Evolutionary conservation across 2,329 filamentous ascomycete species (phyloP).

Genomic region (Pseudopyrenochaeta lycopersici): DNA sequence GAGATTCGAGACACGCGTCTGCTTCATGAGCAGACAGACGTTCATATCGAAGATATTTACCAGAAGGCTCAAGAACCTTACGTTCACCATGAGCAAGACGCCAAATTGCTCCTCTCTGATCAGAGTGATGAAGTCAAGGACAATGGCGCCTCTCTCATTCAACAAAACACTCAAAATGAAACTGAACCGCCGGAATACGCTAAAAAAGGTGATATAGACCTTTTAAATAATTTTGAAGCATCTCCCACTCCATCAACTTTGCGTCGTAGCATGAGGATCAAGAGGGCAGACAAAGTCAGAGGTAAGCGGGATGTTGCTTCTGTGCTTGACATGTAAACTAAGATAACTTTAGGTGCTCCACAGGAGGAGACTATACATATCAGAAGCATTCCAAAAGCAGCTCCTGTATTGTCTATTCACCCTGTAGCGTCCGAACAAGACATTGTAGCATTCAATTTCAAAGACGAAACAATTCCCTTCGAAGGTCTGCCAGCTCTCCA

Average conservation of each 20-base stretch:
- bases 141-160: neutral
- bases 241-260: neutral
- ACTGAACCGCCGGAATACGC: neutral
- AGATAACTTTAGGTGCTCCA: neutral
- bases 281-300: neutral
- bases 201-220: neutral
- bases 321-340: neutral
- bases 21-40: too few relatives aligned
- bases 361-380: too few relatives aligned
- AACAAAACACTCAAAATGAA: neutral
- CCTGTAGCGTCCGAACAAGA: neutral
- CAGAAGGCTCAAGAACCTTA: too few relatives aligned
- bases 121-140: neutral
- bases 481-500: constrained; percentile 8
- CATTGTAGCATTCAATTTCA: constrained; percentile 7
- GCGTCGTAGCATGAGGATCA: constrained; percentile 7
- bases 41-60: too few relatives aligned
- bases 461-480: constrained; percentile 1
- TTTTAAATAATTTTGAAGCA: constrained; percentile 5
- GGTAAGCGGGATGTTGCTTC: neutral
- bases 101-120: too few relatives aligned
- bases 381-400: neutral
- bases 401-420: neutral
- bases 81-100: too few relatives aligned
- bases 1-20: too few relatives aligned